Evolutionary conservation across 306 rosid species (phyloP).

Genomic region (Boehmeria nivea): DNA sequence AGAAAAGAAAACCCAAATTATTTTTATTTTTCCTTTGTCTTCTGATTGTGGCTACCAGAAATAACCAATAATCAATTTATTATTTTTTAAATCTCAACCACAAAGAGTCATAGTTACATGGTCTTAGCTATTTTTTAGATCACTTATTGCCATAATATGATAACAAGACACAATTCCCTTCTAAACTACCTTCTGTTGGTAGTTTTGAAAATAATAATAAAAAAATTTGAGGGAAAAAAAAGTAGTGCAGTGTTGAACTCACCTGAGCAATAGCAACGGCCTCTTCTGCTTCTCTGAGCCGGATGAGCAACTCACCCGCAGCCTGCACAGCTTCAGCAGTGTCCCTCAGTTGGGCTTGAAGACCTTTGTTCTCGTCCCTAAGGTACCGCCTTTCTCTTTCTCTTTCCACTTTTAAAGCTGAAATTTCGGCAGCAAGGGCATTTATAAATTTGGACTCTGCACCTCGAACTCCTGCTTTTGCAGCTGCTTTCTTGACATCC

Average conservation of each 20-base stretch:
- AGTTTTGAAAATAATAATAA: no score
- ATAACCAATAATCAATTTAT: no score
- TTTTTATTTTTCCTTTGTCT: no score
- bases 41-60: no score
- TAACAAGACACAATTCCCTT: no score
- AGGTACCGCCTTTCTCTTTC: slow-evolving; percentile 78
- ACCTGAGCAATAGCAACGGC: slow-evolving; percentile 79
- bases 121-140: no score
- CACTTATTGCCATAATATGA: no score
- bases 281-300: slow-evolving; percentile 92
- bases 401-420: slow-evolving; percentile 75
- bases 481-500: slow-evolving; percentile 92
- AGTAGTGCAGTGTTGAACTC: slow-evolving; percentile 22
- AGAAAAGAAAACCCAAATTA: no score
- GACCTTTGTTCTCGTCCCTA: slow-evolving; percentile 88
- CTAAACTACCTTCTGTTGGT: no score
- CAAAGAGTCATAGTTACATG: no score
- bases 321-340: slow-evolving; percentile 99
- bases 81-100: no score
- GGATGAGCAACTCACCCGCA: slow-evolving; percentile 91
- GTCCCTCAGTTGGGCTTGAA: slow-evolving; percentile 87
- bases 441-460: slow-evolving; percentile 90
- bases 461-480: slow-evolving; percentile 91
- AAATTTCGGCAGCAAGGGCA: slow-evolving; percentile 92
- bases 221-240: no score